phyloP scores from a whole-genome alignment of 345 rosid species.

The Lagerstroemia speciosa region DNA sequence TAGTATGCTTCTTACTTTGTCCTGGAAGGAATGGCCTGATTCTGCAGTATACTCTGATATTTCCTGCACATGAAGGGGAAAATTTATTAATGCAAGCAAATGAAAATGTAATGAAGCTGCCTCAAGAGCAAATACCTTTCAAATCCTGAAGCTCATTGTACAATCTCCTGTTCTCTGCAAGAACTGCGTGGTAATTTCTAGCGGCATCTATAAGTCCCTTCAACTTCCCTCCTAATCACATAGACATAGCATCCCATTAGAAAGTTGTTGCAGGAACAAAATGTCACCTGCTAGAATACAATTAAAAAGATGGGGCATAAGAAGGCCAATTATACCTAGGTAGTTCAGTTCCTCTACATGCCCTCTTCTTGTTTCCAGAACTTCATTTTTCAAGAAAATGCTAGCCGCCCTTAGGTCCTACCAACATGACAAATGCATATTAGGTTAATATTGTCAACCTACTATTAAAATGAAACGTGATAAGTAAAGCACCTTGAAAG shows the following conservation, averaged over 20 bases:
- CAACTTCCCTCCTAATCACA: slow-evolving; percentile 55
- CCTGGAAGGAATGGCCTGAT: slow-evolving; percentile 90
- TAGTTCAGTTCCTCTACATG: slow-evolving; percentile 52
- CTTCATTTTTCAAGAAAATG: slow-evolving; percentile 54
- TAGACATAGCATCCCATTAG: slow-evolving; percentile 5
- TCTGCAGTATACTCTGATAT: slow-evolving; percentile 94
- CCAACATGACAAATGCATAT: slow-evolving; percentile 9
- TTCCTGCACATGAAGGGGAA: slow-evolving; percentile 39
- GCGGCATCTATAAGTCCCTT: slow-evolving; percentile 80
- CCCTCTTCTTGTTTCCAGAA: slow-evolving; percentile 45
- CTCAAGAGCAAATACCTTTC: slow-evolving; percentile 54
- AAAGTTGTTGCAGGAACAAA: not conserved
- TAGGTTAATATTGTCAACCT: slow-evolving; percentile 5
- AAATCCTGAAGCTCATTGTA: slow-evolving; percentile 93
- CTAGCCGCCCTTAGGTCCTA: slow-evolving; percentile 66
- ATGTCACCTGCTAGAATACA: not conserved
- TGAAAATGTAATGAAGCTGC: slow-evolving; percentile 6
- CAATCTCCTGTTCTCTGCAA: slow-evolving; percentile 75
- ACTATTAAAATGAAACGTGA: slow-evolving; percentile 1
- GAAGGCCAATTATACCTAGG: slow-evolving; percentile 41
- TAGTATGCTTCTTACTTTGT: slow-evolving; percentile 61
- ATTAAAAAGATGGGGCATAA: not conserved
- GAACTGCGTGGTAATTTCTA: slow-evolving; percentile 64
- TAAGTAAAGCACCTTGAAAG: slow-evolving; percentile 49
- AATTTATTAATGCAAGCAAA: slow-evolving; percentile 7